These are phyloP conservation scores for Amanita subjunquillea DNA, from an alignment of 768 basidiomycete species.

Conservation along the genomic window DNA sequence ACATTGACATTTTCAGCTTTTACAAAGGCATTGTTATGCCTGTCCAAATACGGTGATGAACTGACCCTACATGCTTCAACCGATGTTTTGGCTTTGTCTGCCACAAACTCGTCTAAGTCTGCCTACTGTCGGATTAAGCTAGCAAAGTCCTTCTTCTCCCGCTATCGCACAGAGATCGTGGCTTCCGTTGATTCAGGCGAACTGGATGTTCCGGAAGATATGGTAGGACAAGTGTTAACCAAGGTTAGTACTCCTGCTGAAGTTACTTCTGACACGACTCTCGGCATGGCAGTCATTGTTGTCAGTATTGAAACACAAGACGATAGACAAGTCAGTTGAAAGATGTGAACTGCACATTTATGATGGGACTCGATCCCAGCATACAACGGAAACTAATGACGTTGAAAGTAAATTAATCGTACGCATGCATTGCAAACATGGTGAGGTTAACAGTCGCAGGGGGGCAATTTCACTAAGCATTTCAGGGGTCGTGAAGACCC, in stretches of 20 bases:
- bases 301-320: constrained; percentile 64
- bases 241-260: constrained; percentile 34
- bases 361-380: constrained; percentile 30
- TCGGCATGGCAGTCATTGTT: constrained; percentile 41
- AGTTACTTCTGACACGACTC: background rate
- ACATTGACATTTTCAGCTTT: constrained; percentile 40
- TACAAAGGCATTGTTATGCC: constrained; percentile 62
- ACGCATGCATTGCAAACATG: constrained; percentile 76
- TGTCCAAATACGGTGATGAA: constrained; percentile 79
- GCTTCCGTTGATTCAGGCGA: constrained; percentile 25
- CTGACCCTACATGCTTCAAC: constrained; percentile 56
- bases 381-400: constrained; percentile 36
- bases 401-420: constrained; percentile 66
- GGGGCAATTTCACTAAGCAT: background rate
- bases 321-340: constrained; percentile 69
- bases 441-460: constrained; percentile 24
- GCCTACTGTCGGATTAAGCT: constrained; percentile 78
- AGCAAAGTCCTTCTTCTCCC: constrained; percentile 57
- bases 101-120: constrained; percentile 73
- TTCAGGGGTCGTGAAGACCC: constrained; percentile 74
- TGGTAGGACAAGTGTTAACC: constrained; percentile 58
- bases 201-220: constrained; percentile 38
- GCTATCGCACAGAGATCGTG: constrained; percentile 26
- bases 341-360: constrained; percentile 64
- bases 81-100: constrained; percentile 52